phyloP scores from a whole-genome alignment of 2,329 filamentous ascomycete genomes.

The Bipolaris gigantea region DNA sequence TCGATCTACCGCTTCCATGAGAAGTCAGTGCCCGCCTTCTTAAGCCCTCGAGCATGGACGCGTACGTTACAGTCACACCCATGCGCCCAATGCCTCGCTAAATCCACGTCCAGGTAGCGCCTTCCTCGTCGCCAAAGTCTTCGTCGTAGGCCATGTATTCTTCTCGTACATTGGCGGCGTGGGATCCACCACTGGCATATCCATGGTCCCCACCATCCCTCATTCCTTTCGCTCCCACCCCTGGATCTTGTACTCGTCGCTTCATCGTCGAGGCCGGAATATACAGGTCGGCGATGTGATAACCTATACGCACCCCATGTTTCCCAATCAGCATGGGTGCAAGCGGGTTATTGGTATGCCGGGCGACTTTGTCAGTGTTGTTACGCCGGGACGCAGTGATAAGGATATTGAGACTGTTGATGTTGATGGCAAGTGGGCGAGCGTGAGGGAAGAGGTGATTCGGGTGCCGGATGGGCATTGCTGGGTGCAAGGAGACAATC shows the following conservation, averaged over 20 bases:
- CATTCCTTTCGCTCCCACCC: constrained; percentile 19
- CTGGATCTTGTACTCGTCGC: constrained; percentile 30
- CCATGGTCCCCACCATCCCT: constrained; percentile 83
- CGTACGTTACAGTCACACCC: constrained; percentile 1
- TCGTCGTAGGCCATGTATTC: constrained; percentile 42
- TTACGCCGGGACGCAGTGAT: constrained; percentile 56
- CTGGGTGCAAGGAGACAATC: constrained; percentile 87
- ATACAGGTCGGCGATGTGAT: constrained; percentile 82
- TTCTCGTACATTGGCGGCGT: constrained; percentile 61
- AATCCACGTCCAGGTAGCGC: constrained; percentile 12
- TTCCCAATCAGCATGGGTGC: constrained; percentile 60
- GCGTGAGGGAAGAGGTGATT: constrained; percentile 56
- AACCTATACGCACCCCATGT: constrained; percentile 72
- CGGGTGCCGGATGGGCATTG: constrained; percentile 90
- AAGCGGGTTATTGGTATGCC: constrained; percentile 70
- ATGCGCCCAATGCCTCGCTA: constrained; percentile 1
- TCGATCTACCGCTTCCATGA: constrained; percentile 13
- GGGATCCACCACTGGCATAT: constrained; percentile 68
- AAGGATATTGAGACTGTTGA: constrained; percentile 28
- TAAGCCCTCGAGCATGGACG: constrained; percentile 3
- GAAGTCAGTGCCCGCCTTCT: constrained; percentile 5
- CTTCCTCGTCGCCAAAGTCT: constrained; percentile 16
- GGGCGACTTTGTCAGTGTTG: constrained; percentile 70
- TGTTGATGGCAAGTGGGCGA: constrained; percentile 31
- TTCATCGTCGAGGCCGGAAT: constrained; percentile 58